Evolutionary conservation across 345 rosid species (phyloP).

Genomic region (Ceriops tagal): DNA sequence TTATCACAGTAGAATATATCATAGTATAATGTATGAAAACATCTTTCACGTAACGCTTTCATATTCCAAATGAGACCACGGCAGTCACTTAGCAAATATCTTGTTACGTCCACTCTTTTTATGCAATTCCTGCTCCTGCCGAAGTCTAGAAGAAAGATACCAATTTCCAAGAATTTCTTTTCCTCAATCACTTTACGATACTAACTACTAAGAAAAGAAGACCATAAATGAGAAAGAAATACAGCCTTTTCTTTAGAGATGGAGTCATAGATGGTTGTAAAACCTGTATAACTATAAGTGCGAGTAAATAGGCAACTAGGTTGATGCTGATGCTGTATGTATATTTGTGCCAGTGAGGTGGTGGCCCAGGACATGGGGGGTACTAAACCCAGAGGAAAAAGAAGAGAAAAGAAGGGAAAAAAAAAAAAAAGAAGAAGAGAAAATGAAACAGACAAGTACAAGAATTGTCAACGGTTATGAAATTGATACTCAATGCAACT

Average conservation of each 20-base stretch:
- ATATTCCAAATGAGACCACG: not conserved
- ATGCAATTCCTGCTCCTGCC: not conserved
- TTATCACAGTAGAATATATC: no score
- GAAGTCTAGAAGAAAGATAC: not conserved
- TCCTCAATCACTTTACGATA: slow-evolving; percentile 22
- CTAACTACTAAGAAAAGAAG: slow-evolving; percentile 6
- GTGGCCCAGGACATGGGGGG: slow-evolving; percentile 52
- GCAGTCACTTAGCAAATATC: not conserved
- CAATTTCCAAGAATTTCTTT: slow-evolving; percentile 45
- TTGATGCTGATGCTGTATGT: slow-evolving; percentile 41
- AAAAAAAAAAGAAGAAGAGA: not conserved
- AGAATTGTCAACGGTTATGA: slow-evolving; percentile 51
- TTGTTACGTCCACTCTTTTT: not conserved
- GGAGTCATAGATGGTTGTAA: slow-evolving; percentile 9
- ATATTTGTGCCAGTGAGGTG: slow-evolving; percentile 45
- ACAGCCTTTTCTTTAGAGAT: slow-evolving; percentile 37
- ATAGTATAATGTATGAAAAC: no score
- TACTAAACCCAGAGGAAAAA: slow-evolving; percentile 24
- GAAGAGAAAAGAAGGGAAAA: not conserved
- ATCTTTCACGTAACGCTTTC: not conserved
- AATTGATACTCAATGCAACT: slow-evolving; percentile 31
- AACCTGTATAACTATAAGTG: slow-evolving; percentile 25
- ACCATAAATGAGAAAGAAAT: slow-evolving; percentile 14
- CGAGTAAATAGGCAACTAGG: slow-evolving; percentile 37
- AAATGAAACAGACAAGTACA: not conserved